Evolutionary conservation across 108 stramenopile genomes (phyloP).

Genomic region (Cyclotella baltica): DNA sequence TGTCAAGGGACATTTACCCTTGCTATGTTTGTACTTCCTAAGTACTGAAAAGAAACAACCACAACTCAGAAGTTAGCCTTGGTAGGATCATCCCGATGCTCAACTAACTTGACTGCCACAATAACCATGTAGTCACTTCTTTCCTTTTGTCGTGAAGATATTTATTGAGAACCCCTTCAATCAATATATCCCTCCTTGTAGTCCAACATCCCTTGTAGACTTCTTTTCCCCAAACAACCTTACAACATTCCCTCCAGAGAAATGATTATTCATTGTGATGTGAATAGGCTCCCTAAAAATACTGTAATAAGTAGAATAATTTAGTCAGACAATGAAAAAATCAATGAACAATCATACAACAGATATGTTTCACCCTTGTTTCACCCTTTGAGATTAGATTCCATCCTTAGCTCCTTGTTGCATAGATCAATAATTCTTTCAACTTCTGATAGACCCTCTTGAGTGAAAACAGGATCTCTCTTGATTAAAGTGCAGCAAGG

Average conservation of each 20-base stretch:
- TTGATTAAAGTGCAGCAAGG: not conserved
- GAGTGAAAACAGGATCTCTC: not conserved
- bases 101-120: constrained; percentile 24
- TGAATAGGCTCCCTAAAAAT: not conserved
- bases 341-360: too few species aligned
- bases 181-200: not conserved
- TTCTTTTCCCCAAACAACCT: not conserved
- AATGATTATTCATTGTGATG: not conserved
- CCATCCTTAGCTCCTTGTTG: not conserved
- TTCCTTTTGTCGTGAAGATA: not conserved
- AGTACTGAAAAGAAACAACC: constrained; percentile 28
- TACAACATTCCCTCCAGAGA: not conserved
- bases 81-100: not conserved
- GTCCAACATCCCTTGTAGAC: not conserved
- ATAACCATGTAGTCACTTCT: not conserved
- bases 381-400: too few species aligned
- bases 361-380: too few species aligned
- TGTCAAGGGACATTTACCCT: constrained; percentile 27
- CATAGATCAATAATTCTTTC: not conserved
- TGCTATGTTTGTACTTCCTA: constrained; percentile 10
- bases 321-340: too few species aligned
- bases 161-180: not conserved
- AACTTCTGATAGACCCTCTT: not conserved
- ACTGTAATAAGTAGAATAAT: not conserved
- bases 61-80: constrained; percentile 3